Evolutionary conservation across 441 rosid genomes (phyloP).

Genomic region (Eruca vesicaria): DNA sequence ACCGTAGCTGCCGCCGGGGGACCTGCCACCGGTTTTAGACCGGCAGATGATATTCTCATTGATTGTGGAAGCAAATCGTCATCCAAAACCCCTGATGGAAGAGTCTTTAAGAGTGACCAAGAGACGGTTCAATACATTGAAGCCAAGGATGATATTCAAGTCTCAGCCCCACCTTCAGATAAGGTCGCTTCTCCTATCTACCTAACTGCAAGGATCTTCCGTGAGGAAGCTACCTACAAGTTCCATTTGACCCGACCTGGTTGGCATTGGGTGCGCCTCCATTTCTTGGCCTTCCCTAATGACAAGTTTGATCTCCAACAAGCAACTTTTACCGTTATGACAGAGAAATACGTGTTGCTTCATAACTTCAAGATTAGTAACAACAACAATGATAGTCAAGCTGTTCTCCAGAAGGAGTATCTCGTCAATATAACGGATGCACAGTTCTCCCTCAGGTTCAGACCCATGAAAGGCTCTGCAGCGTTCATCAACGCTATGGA

Average conservation of each 20-base stretch:
- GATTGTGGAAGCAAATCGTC: conserved; percentile 61
- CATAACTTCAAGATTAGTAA: conserved; percentile 50
- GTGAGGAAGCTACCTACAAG: conserved; percentile 48
- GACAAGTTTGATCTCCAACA: conserved; percentile 48
- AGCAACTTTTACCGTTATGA: conserved; percentile 52
- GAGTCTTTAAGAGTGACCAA: conserved; percentile 61
- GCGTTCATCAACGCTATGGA: conserved; percentile 86
- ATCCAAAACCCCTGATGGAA: conserved; percentile 54
- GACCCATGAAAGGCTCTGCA: conserved; percentile 60
- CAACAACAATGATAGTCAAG: conserved; percentile 33
- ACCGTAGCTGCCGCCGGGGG: conserved; percentile 14
- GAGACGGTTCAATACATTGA: conserved; percentile 46
- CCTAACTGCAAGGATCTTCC: conserved; percentile 63
- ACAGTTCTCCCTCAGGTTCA: conserved; percentile 48
- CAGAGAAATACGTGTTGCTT: conserved; percentile 61
- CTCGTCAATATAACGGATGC: conserved; percentile 53
- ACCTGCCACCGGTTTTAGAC: conserved; percentile 37
- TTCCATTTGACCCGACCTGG: conserved; percentile 59
- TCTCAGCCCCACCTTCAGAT: conserved; percentile 49
- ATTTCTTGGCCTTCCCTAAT: conserved; percentile 55
- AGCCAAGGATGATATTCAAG: conserved; percentile 51
- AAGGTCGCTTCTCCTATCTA: conserved; percentile 68
- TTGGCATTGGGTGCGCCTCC: conserved; percentile 78
- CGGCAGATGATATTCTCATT: conserved; percentile 61
- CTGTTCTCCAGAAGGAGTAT: conserved; percentile 55